A percentile compares a stretch with the other conserved stretches of the same genome.
Evolutionary conservation across 306 rosid genomes (phyloP).

Genomic region (Inga laurina): DNA sequence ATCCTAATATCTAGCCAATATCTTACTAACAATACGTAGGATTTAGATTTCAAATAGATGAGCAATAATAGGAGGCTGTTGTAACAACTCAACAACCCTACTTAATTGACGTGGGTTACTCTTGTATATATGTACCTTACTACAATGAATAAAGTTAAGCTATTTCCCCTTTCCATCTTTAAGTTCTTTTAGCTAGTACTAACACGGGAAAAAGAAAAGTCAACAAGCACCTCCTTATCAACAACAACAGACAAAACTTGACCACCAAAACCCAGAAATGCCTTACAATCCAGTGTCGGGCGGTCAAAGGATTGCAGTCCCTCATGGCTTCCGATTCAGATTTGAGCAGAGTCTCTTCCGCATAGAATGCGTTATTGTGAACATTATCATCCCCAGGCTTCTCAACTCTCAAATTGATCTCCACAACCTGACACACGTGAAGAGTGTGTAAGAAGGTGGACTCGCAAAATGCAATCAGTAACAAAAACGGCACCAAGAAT

Average conservation of each 20-base stretch:
- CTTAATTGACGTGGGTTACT: too few relatives aligned
- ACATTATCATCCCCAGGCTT: conserved; percentile 76
- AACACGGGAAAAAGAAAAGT: background rate
- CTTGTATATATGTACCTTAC: too few relatives aligned
- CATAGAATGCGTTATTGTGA: conserved; percentile 79
- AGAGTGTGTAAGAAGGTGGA: conserved; percentile 12
- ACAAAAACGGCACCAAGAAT: too few relatives aligned
- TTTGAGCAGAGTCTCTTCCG: conserved; percentile 74
- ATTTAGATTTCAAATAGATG: too few relatives aligned
- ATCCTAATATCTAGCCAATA: too few relatives aligned
- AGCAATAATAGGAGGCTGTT: too few relatives aligned
- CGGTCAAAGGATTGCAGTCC: conserved; percentile 75
- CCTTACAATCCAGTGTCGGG: conserved; percentile 93
- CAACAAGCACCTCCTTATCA: background rate
- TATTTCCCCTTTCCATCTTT: too few relatives aligned
- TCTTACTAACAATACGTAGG: too few relatives aligned
- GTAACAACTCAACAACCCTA: too few relatives aligned
- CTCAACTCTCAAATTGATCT: conserved; percentile 75
- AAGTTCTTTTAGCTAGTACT: background rate
- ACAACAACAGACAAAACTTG: conserved; percentile 5
- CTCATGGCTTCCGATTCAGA: conserved; percentile 79
- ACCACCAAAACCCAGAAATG: conserved; percentile 20
- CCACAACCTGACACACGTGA: conserved; percentile 63
- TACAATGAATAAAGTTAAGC: too few relatives aligned
- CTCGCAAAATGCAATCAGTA: background rate